phyloP scores from a whole-genome alignment of 257 asterid species.

The Dorcoceras hygrometricum region DNA sequence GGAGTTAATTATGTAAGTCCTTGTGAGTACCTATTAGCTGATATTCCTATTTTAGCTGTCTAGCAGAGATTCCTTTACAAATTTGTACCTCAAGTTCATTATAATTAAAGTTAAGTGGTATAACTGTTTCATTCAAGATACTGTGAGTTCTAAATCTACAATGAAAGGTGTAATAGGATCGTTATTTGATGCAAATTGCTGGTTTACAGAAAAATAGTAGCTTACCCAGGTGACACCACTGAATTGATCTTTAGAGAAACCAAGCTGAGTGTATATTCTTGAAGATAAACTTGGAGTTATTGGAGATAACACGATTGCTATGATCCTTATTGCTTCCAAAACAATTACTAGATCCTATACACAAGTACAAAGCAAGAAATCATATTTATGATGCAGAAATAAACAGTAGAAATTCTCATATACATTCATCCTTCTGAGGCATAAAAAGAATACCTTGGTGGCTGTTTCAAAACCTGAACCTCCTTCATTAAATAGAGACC shows the following conservation, averaged over 20 bases:
- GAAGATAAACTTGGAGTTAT: constrained; percentile 69
- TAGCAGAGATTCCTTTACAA: background rate
- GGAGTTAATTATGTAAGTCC: background rate
- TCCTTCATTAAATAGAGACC: constrained; percentile 94
- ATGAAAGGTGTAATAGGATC: background rate
- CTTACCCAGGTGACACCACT: constrained; percentile 63
- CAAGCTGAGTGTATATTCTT: constrained; percentile 81
- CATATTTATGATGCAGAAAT: background rate
- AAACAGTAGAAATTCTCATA: background rate
- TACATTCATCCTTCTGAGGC: too few relatives aligned
- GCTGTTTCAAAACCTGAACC: constrained; percentile 74
- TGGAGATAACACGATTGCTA: constrained; percentile 78
- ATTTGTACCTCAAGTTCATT: background rate
- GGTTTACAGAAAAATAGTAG: constrained; percentile 29
- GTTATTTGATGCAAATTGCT: too few relatives aligned
- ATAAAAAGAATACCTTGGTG: constrained; percentile 51
- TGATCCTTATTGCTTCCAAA: constrained; percentile 77
- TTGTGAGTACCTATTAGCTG: too few relatives aligned
- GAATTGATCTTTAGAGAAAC: constrained; percentile 78
- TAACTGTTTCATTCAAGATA: too few relatives aligned
- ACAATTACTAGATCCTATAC: constrained; percentile 72
- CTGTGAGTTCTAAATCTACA: too few relatives aligned
- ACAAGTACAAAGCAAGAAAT: background rate
- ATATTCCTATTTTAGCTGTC: background rate
- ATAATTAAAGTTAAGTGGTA: background rate